Percentiles rank a stretch among this genome's conserved stretches.
Conservation (phyloP, 805 yeast species). For the Limtongozyma cylindracea region DNA sequence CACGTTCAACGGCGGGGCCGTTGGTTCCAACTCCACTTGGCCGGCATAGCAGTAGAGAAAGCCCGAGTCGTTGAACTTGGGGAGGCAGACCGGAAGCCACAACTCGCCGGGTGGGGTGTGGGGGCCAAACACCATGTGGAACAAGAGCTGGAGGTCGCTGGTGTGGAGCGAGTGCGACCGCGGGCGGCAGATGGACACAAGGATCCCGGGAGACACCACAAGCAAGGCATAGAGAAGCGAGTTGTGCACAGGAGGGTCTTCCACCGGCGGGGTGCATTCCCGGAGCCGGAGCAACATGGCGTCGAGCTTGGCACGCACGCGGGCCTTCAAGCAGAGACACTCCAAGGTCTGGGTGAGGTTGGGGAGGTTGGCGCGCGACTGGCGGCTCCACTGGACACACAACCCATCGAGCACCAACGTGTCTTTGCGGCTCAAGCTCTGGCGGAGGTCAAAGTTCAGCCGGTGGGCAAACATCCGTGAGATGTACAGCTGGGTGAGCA, state of each 20-base stretch:
- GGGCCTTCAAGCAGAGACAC: constrained; percentile 21
- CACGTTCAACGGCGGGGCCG: constrained; percentile 3
- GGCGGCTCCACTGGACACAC: constrained; percentile 7
- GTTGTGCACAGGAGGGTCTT: too few relatives aligned
- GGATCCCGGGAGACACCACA: constrained; percentile 29
- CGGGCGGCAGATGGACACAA: constrained; percentile 55
- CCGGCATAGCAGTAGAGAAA: constrained; percentile 65
- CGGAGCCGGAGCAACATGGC: constrained; percentile 16
- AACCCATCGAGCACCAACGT: constrained; percentile 43
- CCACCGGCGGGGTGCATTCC: constrained; percentile 2
- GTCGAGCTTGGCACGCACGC: constrained; percentile 31
- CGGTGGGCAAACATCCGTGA: constrained; percentile 39
- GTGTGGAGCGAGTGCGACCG: constrained; percentile 56
- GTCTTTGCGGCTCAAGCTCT: constrained; percentile 52
- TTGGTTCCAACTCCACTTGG: constrained; percentile 4
- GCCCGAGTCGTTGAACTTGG: constrained; percentile 74
- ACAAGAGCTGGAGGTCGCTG: constrained; percentile 52
- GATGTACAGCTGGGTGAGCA: constrained; percentile 62
- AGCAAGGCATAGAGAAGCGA: constrained; percentile 64
- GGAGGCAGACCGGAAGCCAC: constrained; percentile 88
- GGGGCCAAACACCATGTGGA: constrained; percentile 24
- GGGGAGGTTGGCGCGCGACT: constrained; percentile 8
- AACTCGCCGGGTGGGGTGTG: constrained; percentile 31
- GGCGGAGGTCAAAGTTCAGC: constrained; percentile 63
- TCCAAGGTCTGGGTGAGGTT: too few relatives aligned